A percentile compares a stretch with the other conserved stretches of the same genome.
Evolutionary conservation across 305 asterid species (phyloP).

Genomic region (Fraxinus ornus): DNA sequence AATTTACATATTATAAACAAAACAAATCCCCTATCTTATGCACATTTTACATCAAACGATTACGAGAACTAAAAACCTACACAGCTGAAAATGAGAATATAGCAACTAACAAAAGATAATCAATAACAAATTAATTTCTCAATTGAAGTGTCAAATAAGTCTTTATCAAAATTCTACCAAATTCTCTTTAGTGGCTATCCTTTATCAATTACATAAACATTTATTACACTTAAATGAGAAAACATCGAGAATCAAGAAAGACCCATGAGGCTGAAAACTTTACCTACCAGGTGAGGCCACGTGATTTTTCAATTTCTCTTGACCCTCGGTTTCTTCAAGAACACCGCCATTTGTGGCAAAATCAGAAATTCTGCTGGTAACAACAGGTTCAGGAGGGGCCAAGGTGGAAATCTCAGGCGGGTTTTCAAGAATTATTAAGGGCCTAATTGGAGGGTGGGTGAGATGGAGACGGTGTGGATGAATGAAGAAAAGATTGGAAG

Average conservation of each 20-base stretch:
- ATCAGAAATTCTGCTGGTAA: constrained; percentile 15
- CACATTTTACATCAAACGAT: constrained; percentile 3
- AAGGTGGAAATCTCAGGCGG: constrained; percentile 19
- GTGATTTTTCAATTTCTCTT: background rate
- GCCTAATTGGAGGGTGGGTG: constrained; percentile 26
- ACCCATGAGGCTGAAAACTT: constrained; percentile 10
- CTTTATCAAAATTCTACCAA: background rate
- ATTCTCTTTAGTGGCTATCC: background rate
- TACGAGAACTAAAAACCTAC: background rate
- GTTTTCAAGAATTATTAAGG: constrained; percentile 26
- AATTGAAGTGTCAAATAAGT: background rate
- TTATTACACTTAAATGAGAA: background rate
- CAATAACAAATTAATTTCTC: background rate
- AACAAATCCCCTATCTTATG: background rate
- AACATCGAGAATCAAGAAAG: constrained; percentile 18
- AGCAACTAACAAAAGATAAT: background rate
- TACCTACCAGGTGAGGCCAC: constrained; percentile 36
- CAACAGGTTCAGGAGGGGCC: constrained; percentile 20
- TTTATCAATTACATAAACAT: background rate
- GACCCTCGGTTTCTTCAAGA: constrained; percentile 23
- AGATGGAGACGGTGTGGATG: constrained; percentile 41
- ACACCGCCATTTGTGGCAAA: constrained; percentile 16
- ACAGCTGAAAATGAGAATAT: background rate
- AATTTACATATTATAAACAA: constrained; percentile 12
- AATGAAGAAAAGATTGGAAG: constrained; percentile 56